A percentile compares a stretch with the other conserved stretches of the same genome.
Evolutionary conservation across 2,329 filamentous ascomycete genomes (phyloP).

Genomic region (Ambrosiella beaveri): DNA sequence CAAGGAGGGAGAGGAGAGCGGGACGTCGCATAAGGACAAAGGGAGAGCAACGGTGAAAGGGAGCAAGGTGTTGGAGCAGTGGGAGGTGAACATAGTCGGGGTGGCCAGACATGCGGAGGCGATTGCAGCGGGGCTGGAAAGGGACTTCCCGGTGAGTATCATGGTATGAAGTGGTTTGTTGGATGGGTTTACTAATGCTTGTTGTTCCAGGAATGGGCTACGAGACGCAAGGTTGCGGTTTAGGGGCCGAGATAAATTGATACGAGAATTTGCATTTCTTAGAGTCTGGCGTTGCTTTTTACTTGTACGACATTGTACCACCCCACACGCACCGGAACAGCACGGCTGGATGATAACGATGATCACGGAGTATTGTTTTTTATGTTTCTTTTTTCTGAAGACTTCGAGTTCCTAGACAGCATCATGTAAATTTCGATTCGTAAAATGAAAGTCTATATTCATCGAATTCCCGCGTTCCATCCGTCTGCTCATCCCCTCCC

Average conservation of each 20-base stretch:
- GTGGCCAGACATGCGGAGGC: constrained; percentile 81
- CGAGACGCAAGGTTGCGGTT: background rate
- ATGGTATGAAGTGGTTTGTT: background rate
- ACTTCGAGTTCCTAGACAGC: too few relatives aligned
- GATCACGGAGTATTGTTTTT: too few relatives aligned
- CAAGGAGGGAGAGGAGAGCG: constrained; percentile 1
- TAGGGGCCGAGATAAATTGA: too few relatives aligned
- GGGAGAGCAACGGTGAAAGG: constrained; percentile 45
- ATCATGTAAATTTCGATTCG: too few relatives aligned
- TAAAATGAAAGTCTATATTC: too few relatives aligned
- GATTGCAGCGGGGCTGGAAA: constrained; percentile 64
- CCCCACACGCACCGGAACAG: too few relatives aligned
- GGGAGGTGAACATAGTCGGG: constrained; percentile 78
- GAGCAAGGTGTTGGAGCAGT: constrained; percentile 59
- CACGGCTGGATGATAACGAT: too few relatives aligned
- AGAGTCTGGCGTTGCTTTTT: background rate
- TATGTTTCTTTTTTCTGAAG: too few relatives aligned
- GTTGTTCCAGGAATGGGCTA: background rate
- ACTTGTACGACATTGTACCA: too few relatives aligned
- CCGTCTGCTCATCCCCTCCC: too few relatives aligned
- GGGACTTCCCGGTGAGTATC: constrained; percentile 50
- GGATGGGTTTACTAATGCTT: background rate
- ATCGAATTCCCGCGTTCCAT: too few relatives aligned
- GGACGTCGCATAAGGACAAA: constrained; percentile 47
- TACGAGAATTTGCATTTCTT: background rate